Evolutionary conservation across 2,329 filamentous ascomycete species (phyloP).

Genomic region (Colletotrichum sp.): DNA sequence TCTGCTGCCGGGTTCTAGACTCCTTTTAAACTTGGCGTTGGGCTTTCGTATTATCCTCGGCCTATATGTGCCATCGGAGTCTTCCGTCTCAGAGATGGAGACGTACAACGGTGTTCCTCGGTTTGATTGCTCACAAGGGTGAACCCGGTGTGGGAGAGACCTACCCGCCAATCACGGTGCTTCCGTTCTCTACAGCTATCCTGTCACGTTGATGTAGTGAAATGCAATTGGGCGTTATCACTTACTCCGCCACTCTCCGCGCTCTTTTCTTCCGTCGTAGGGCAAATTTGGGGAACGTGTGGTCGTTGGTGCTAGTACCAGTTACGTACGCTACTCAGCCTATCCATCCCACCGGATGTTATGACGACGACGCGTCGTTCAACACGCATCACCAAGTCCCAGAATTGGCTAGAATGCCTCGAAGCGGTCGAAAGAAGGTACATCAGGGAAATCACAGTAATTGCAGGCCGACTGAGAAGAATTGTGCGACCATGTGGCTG

Average conservation of each 20-base stretch:
- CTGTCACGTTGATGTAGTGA: background rate
- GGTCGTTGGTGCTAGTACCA: background rate
- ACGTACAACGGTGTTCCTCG: background rate
- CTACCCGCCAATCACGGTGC: background rate
- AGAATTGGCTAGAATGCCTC: background rate
- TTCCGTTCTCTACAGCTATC: background rate
- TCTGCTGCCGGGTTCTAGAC: background rate
- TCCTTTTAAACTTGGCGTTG: background rate
- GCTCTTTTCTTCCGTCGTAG: background rate
- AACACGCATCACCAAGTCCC: background rate
- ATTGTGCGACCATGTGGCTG: background rate
- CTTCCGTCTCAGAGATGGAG: background rate
- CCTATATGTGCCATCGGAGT: background rate
- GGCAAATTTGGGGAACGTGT: fast-evolving
- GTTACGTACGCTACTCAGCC: background rate
- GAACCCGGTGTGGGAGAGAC: background rate
- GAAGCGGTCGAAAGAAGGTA: fast-evolving
- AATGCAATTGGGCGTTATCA: background rate
- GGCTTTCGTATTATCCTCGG: background rate
- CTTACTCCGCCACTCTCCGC: background rate
- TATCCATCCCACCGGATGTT: background rate
- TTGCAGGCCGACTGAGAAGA: background rate
- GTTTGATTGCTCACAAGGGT: background rate
- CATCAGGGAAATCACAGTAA: fast-evolving
- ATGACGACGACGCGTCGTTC: background rate